Base-by-base conservation (phyloP, 371 early-diverging fungal genomes). In the Rhizopus microsporus region DNA sequence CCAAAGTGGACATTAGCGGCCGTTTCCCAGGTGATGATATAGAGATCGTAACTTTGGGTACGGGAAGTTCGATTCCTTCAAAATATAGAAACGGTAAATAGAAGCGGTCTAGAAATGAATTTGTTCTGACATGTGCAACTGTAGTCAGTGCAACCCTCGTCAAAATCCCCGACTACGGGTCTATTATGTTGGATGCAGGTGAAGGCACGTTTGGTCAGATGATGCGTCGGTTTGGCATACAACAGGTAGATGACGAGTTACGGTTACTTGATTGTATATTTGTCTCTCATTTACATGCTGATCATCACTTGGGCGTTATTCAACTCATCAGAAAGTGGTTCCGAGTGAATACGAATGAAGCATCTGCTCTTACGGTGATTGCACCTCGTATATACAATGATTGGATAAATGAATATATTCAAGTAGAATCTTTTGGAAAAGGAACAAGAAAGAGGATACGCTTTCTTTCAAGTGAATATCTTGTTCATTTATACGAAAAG, bases 271-370 rank as follows among this genome's bases (percentile, higher is more conserved):
- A 78, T 51, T 72, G 90, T 15, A 79, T 99, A n/a, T 96, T 94
- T 70, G 81, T 99, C 7, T 95, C 95, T 29, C 99, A 99, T 76
- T 78, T 97, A 70, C 99, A 99, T 75, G 99, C 99, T 31, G 99
- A 99, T 74, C 99, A 99, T 71, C 95, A 98, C 67, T 75, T 99
- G 33, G 99, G 99, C n/a, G 76, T 88, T 7, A 72, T 91, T 10
- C 76, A 83, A 32, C 54, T 98, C 23, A 72, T 95, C 54, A 72
- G 67, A 38, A 78, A 82, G 55, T 86, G 88, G 86, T 73, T 75
- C 60, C 60, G 75, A 74, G 80, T 84, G 77, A 70, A 34, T 35
- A 12, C 6, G 23, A 15, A 37, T 5, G 47, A 39, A n/a, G 12
- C 51, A 12, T 43, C 71, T 5, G 61, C 67, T 6, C 39, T 88